Conservation (phyloP, 768 basidiomycete species). For the Pleurotus ostreatus region DNA sequence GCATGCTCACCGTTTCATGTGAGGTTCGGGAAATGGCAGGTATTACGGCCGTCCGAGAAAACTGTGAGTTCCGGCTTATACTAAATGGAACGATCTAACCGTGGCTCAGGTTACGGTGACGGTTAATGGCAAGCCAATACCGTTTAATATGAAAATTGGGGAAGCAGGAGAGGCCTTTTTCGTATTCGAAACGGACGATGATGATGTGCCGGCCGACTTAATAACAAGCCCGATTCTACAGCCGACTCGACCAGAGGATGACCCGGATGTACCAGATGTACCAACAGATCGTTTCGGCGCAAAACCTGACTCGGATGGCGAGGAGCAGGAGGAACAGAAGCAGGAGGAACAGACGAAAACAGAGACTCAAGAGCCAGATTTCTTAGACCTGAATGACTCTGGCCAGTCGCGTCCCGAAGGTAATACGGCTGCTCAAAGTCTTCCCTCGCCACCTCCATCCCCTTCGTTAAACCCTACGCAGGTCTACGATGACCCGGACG, state of each 20-base stretch:
- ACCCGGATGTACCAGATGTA: conserved; percentile 18
- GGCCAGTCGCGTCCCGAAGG: conserved; percentile 2
- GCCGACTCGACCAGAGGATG: conserved; percentile 47
- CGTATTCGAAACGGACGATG: conserved; percentile 88
- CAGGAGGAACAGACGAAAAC: conserved; percentile 11
- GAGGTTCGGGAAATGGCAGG: conserved; percentile 95
- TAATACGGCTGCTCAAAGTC: not conserved
- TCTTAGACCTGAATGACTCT: conserved; percentile 73
- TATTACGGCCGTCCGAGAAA: conserved; percentile 90
- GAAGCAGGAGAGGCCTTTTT: conserved; percentile 99
- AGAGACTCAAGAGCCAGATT: conserved; percentile 62
- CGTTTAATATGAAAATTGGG: conserved; percentile 97
- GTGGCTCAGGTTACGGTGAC: conserved; percentile 72
- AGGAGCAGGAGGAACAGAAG: conserved; percentile 15
- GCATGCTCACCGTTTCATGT: conserved; percentile 97
- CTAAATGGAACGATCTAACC: not conserved
- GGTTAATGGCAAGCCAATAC: conserved; percentile 82
- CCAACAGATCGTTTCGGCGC: conserved; percentile 38
- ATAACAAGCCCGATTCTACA: conserved; percentile 89
- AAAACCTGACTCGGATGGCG: conserved; percentile 26
- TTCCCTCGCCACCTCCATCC: conserved; percentile 18
- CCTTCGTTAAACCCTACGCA: conserved; percentile 13
- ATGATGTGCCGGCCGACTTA: conserved; percentile 90
- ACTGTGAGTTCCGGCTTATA: conserved; percentile 44
- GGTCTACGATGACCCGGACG: conserved; percentile 34